Evolutionary conservation across 1,284 basidiomycete species (phyloP), one percentile per base, ranked within the genome.

Genomic region (Pyrrhoderma lamaoense): DNA sequence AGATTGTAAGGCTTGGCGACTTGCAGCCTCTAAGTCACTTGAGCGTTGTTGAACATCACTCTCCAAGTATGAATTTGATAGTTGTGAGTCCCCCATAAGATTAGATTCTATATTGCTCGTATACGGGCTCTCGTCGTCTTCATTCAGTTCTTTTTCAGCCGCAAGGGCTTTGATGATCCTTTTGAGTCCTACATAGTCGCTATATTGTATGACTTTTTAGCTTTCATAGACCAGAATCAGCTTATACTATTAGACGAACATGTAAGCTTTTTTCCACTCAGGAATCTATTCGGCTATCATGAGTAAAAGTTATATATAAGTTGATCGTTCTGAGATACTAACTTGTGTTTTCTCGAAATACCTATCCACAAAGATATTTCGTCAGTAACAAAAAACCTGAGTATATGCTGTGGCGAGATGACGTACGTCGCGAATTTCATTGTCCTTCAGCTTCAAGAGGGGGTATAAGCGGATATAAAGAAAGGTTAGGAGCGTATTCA

Each of bases 201-300:
- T 89, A 57, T 31, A 46, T 36, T 37, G 37, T 5, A 5, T 11
- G 11, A 31, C 11, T 5, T 11, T 31, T 31, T 23, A 42, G 34
- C 40, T 46, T 34, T 37, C 49, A 27, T 49, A 5, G 11, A 57
- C 39, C 39, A 23, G 23, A n/a, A 13, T 51, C 49, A 37, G 19
- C 18, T 8, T 19, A 14, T 11, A 49, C 21, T 38, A 31, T 13
- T 31, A 11, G 16, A 62, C 75, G 54, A 58, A 88, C 87, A 90
- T 86, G 64, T 90, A 90, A 14, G 84, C 86, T 57, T 74, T 80
- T 62, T 87, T 84, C 87, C 87, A 90, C 67, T 90, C 87, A 1
- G 85, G 80, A 34, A 76, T 80, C 86, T 89, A 44, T 25, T n/a
- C 13, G n/a, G 44, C 27, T 25, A 7, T 14, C 40, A 7, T 36